Evolutionary conservation across 2,329 filamentous ascomycete species (phyloP), one percentile per base, ranked within the genome.

Genomic region (Xylariomycetidae sp.): DNA sequence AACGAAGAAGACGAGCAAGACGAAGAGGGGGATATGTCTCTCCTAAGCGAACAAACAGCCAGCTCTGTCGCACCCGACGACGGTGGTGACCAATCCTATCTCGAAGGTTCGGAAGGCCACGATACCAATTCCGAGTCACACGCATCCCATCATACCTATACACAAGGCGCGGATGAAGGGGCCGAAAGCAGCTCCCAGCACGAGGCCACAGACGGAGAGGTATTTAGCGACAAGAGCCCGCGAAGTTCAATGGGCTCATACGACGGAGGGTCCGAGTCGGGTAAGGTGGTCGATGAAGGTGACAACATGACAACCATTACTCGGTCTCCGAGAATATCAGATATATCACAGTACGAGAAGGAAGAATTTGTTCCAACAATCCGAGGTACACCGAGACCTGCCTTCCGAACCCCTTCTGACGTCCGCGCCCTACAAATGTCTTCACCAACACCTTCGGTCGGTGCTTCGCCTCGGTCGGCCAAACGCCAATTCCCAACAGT

Each of bases 401-500:
- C 76, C 2, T 87, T 88, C 54, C 71, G 82, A 30, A 82, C 82
- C 10, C 76, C 82, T 0, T 82, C 81, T 2, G 80, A 78, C 10
- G 75, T 86, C 6, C 77, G 78, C 31, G 79, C 80, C 2, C 70
- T 86, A 61, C 83, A 87, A 45, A 83, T 87, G 78, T 72, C 74
- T 2, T 85, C 81, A 0, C 82, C 80, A 0, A 64, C 77, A 0
- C 63, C 70, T 0, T 80, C 78, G 0, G 57, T 58, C 23, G 56
- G 61, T 15, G 70, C 67, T n/a, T 74, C 77, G 3, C 68, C 74
- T 6, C 67, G 73, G 8, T 73, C 74, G 0, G 56, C 61, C n/a
- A 75, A 74, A 40, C 69, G 68, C 16, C 57, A 57, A 8, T 51
- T 69, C 31, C 66, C 70, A 2, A 69, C 72, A 2, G 63, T 72